Evolutionary conservation across 2,329 filamentous ascomycete genomes (phyloP).

Genomic region (Sporothrix curviconia): DNA sequence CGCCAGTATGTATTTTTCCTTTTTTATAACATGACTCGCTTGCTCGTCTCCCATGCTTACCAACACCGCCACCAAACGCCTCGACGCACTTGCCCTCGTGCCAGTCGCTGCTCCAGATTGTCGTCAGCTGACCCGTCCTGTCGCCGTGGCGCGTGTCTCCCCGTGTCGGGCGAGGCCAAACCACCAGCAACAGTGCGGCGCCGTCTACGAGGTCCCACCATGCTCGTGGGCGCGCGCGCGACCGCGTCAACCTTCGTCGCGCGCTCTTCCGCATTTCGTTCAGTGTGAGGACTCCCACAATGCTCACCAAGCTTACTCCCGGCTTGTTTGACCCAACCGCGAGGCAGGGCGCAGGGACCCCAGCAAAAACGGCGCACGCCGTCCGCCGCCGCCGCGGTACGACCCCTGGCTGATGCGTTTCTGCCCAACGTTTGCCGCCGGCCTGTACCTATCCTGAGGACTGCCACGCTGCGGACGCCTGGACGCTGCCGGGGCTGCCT

Average conservation of each 20-base stretch:
- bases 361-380: too few species aligned
- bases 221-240: conserved; percentile 26
- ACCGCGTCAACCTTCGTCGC: conserved; percentile 43
- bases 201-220: conserved; percentile 23
- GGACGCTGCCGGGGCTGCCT: too few species aligned
- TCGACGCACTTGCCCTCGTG: conserved; percentile 52
- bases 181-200: not conserved
- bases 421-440: too few species aligned
- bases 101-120: conserved; percentile 46
- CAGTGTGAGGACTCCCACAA: conserved; percentile 56
- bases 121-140: conserved; percentile 39
- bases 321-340: too few species aligned
- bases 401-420: too few species aligned
- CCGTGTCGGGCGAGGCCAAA: not conserved
- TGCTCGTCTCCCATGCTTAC: not conserved
- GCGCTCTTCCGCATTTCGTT: conserved; percentile 64
- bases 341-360: too few species aligned
- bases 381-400: too few species aligned
- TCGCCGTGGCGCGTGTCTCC: conserved; percentile 29
- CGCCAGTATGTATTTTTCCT: conserved; percentile 31
- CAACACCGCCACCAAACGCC: conserved; percentile 40
- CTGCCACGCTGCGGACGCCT: too few species aligned
- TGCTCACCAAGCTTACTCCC: conserved; percentile 39
- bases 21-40: not conserved
- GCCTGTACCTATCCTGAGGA: too few species aligned